phyloP scores from a whole-genome alignment of 805 yeast species.

The Suhomyces kilbournensis region DNA sequence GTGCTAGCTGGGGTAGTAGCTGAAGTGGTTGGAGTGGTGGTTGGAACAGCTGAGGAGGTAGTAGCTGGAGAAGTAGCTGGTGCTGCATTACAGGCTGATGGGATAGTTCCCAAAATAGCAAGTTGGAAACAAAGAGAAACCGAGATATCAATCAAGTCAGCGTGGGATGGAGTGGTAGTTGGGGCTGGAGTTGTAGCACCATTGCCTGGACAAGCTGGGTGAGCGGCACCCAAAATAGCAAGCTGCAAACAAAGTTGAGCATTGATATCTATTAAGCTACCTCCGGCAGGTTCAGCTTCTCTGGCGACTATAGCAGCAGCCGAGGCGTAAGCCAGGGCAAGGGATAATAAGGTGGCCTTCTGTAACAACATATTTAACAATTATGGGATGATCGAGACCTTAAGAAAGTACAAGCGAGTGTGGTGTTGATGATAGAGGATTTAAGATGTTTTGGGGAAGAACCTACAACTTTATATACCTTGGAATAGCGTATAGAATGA shows the following conservation, averaged over 20 bases:
- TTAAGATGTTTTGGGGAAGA: neutral
- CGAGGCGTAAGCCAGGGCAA: neutral
- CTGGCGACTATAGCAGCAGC: neutral
- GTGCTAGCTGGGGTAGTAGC: conserved; percentile 1
- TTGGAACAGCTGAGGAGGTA: conserved; percentile 1
- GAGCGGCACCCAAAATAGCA: neutral
- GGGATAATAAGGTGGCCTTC: neutral
- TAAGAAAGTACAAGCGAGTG: neutral
- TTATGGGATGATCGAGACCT: neutral
- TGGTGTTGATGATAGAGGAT: neutral
- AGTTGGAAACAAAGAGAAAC: neutral
- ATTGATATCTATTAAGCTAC: neutral
- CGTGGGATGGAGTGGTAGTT: neutral
- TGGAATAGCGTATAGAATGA: neutral
- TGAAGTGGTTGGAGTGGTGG: conserved; percentile 1
- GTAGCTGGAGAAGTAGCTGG: conserved; percentile 1
- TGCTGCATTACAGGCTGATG: neutral
- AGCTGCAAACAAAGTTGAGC: neutral
- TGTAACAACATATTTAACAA: neutral
- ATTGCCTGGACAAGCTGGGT: neutral
- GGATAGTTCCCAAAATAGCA: neutral
- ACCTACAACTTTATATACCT: neutral
- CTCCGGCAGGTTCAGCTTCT: neutral
- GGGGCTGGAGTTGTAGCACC: neutral
- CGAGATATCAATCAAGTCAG: neutral